A percentile compares a stretch with the other conserved stretches of the same genome.
Conservation (phyloP, 2,329 filamentous ascomycete genomes). For the Chaetomiaceae sp. region DNA sequence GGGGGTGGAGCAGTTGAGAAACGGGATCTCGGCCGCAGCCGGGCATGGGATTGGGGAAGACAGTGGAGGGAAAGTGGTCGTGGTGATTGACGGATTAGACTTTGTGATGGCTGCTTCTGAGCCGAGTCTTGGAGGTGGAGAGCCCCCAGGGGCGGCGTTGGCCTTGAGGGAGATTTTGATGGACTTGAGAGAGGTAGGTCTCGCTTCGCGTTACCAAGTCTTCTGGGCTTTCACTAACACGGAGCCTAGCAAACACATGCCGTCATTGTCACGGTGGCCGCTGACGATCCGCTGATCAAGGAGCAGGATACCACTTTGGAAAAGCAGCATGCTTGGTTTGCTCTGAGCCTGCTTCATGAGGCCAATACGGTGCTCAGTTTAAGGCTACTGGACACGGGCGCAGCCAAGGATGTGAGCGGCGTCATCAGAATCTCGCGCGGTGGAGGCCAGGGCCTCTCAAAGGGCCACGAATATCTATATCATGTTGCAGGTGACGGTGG, state of each 20-base stretch:
- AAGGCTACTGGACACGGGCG: constrained; percentile 74
- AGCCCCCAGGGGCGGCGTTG: constrained; percentile 31
- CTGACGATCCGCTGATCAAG: constrained; percentile 65
- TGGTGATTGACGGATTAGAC: constrained; percentile 63
- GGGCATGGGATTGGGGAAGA: constrained; percentile 21
- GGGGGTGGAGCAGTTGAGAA: constrained; percentile 33
- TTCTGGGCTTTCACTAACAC: constrained; percentile 5
- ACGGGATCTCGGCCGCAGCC: constrained; percentile 10
- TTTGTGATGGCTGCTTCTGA: constrained; percentile 55
- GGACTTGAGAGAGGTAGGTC: constrained; percentile 55
- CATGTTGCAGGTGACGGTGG: constrained; percentile 71
- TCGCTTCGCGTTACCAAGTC: background rate
- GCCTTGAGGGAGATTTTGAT: constrained; percentile 52
- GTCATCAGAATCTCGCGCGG: constrained; percentile 70
- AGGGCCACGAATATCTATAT: constrained; percentile 72
- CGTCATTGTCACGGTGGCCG: constrained; percentile 61
- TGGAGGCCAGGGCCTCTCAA: constrained; percentile 29
- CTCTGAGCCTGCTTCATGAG: constrained; percentile 66
- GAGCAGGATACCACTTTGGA: constrained; percentile 59
- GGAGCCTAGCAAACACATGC: constrained; percentile 52
- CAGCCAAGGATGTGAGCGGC: constrained; percentile 85
- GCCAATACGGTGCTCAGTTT: constrained; percentile 67
- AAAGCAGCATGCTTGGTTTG: constrained; percentile 62
- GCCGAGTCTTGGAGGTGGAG: constrained; percentile 30
- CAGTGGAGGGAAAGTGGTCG: constrained; percentile 38